Conservation (phyloP, 1,284 basidiomycete species). For the Melampsora larici-populina region DNA sequence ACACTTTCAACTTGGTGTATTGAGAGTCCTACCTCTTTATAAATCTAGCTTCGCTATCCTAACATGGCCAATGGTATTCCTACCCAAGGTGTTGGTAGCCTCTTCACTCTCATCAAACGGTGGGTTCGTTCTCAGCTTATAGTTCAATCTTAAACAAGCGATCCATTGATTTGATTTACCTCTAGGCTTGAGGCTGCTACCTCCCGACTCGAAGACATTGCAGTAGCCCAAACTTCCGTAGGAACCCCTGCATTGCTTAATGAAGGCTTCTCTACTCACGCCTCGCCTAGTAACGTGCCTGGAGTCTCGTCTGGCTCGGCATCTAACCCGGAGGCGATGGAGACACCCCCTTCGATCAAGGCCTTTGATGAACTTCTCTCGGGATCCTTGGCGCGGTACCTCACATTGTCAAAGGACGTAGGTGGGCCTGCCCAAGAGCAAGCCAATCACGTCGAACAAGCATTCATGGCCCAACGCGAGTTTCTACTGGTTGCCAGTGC, state of each 20-base stretch:
- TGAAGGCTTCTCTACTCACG: constrained; percentile 45
- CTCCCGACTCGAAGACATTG: constrained; percentile 88
- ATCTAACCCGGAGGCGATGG: constrained; percentile 52
- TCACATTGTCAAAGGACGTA: constrained; percentile 27
- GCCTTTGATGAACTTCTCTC: constrained; percentile 70
- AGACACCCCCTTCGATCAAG: constrained; percentile 59
- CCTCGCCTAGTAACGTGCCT: constrained; percentile 50
- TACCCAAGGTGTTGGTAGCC: constrained; percentile 35
- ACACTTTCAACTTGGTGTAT: too few relatives aligned
- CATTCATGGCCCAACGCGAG: constrained; percentile 67
- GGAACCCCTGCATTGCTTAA: constrained; percentile 30
- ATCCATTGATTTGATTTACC: constrained; percentile 14
- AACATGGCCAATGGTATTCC: constrained; percentile 40
- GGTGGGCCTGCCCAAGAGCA: constrained; percentile 52
- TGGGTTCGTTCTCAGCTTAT: background rate
- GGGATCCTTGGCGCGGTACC: constrained; percentile 55
- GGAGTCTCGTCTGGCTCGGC: constrained; percentile 50
- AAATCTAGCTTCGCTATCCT: background rate
- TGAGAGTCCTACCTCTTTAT: too few relatives aligned
- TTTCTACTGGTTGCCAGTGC: constrained; percentile 67
- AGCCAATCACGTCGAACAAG: constrained; percentile 68
- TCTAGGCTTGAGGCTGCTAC: constrained; percentile 82
- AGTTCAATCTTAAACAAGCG: background rate
- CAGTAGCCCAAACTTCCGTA: constrained; percentile 58
- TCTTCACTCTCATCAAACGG: constrained; percentile 42